These are phyloP conservation scores for Spergularia azorica DNA, from an alignment of 179 eudicot genomes.

Conservation along the genomic window DNA sequence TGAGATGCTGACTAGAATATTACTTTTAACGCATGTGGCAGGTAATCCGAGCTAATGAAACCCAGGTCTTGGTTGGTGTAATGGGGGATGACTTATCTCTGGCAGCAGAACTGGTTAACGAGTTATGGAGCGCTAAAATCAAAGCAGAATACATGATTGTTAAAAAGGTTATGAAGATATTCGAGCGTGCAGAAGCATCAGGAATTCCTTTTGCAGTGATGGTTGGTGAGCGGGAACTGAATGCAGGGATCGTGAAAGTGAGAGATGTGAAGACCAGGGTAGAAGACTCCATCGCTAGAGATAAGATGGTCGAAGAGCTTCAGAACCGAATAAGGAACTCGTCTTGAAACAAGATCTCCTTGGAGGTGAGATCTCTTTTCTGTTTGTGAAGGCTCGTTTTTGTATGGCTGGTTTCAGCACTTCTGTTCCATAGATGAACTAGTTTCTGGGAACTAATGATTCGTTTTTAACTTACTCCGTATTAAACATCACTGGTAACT, in stretches of 20 bases:
- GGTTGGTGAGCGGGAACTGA: slow-evolving; percentile 69
- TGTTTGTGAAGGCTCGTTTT: not conserved
- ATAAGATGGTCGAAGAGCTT: slow-evolving; percentile 58
- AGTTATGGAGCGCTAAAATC: slow-evolving; percentile 70
- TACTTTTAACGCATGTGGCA: slow-evolving; percentile 31
- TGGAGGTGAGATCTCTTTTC: not conserved
- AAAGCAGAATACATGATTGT: slow-evolving; percentile 62
- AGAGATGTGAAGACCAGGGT: slow-evolving; percentile 52
- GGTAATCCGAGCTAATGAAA: slow-evolving; percentile 78
- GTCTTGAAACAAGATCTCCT: slow-evolving; percentile 20
- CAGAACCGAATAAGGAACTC: slow-evolving; percentile 36
- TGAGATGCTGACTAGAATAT: slow-evolving; percentile 1
- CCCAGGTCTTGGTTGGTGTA: slow-evolving; percentile 79
- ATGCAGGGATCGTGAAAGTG: slow-evolving; percentile 64
- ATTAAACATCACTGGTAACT: too few relatives aligned
- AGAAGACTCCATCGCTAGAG: slow-evolving; percentile 55
- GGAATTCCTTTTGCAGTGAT: slow-evolving; percentile 79
- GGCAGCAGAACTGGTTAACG: slow-evolving; percentile 59
- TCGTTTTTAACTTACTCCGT: too few relatives aligned
- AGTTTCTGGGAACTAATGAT: not conserved
- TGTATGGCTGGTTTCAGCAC: too few relatives aligned
- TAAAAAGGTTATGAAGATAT: slow-evolving; percentile 67
- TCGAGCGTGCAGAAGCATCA: slow-evolving; percentile 69
- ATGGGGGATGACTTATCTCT: slow-evolving; percentile 63
- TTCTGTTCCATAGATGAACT: not conserved